Percentiles rank a stretch among this genome's conserved stretches.
These are phyloP conservation scores for Massarina eburnea DNA, from an alignment of 2,329 filamentous ascomycete species.

Conservation along the genomic window DNA sequence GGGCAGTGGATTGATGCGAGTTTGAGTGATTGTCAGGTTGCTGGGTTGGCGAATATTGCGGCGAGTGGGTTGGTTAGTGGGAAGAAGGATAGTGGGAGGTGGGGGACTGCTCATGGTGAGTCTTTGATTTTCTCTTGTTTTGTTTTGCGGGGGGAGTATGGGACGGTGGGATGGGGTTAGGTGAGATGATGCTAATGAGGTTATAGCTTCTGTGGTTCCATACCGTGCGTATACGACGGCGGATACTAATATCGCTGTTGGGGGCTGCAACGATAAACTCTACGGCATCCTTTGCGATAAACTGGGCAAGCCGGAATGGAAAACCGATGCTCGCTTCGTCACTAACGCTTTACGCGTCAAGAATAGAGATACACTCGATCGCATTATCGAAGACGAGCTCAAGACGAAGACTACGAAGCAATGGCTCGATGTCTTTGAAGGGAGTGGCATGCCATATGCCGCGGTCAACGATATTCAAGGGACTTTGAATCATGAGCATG, in stretches of 20 bases:
- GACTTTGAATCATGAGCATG: slow-evolving; percentile 82
- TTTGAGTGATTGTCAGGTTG: slow-evolving; percentile 90
- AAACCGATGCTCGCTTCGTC: slow-evolving; percentile 56
- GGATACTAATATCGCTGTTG: slow-evolving; percentile 64
- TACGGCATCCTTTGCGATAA: slow-evolving; percentile 62
- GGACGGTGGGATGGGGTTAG: not conserved
- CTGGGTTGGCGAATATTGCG: slow-evolving; percentile 88
- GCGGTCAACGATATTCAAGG: slow-evolving; percentile 90
- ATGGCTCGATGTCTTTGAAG: slow-evolving; percentile 85
- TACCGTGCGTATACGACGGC: slow-evolving; percentile 75
- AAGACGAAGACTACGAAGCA: slow-evolving; percentile 76
- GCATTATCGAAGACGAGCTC: slow-evolving; percentile 73
- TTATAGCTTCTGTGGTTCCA: slow-evolving; percentile 83
- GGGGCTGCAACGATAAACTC: slow-evolving; percentile 64
- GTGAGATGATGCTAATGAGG: not conserved
- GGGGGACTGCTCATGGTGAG: slow-evolving; percentile 92
- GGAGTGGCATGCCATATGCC: slow-evolving; percentile 89
- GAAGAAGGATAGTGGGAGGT: slow-evolving; percentile 81
- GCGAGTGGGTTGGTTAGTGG: slow-evolving; percentile 87
- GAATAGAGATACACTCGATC: slow-evolving; percentile 75
- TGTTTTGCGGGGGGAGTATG: not conserved
- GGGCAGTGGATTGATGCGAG: slow-evolving; percentile 92
- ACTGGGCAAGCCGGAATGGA: slow-evolving; percentile 60
- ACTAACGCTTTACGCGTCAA: slow-evolving; percentile 63
- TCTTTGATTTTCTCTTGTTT: slow-evolving; percentile 5